These are phyloP conservation scores for Populus hybrid DNA, from an alignment of 441 rosid genomes.

Conservation along the genomic window DNA sequence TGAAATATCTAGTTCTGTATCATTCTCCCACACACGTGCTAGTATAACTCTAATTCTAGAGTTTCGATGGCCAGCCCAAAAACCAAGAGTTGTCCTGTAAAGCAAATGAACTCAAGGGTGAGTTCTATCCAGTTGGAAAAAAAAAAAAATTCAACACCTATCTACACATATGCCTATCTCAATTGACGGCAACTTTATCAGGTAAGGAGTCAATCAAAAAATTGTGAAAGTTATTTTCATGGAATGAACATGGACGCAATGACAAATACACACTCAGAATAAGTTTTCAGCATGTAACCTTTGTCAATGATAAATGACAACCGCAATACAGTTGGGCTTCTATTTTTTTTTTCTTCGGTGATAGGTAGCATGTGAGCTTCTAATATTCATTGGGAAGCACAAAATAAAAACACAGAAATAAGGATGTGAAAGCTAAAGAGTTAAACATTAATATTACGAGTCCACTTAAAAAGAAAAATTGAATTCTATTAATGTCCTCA, in stretches of 20 bases:
- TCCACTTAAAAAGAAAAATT: no score
- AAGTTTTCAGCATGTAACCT: not conserved
- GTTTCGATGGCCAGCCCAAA: conserved; percentile 97
- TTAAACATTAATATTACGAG: no score
- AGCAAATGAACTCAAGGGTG: conserved; percentile 11
- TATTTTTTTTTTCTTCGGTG: not conserved
- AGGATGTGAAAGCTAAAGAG: no score
- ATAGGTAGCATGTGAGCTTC: not conserved
- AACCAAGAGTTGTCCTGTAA: conserved; percentile 85
- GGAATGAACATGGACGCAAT: not conserved
- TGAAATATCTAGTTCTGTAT: conserved; percentile 81
- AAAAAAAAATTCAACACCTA: not conserved
- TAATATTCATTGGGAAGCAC: not conserved
- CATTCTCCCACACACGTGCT: conserved; percentile 97
- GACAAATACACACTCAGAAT: not conserved
- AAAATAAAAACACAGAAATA: not conserved
- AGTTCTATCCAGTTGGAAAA: not conserved
- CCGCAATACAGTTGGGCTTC: not conserved
- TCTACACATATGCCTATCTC: not conserved
- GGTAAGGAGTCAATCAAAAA: not conserved
- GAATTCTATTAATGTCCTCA: no score
- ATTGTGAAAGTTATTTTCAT: not conserved
- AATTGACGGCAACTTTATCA: not conserved
- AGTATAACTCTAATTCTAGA: conserved; percentile 91
- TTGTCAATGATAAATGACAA: not conserved